Conservation (phyloP, 129 eudicot species). For the Gnaphalium uliginosum region DNA sequence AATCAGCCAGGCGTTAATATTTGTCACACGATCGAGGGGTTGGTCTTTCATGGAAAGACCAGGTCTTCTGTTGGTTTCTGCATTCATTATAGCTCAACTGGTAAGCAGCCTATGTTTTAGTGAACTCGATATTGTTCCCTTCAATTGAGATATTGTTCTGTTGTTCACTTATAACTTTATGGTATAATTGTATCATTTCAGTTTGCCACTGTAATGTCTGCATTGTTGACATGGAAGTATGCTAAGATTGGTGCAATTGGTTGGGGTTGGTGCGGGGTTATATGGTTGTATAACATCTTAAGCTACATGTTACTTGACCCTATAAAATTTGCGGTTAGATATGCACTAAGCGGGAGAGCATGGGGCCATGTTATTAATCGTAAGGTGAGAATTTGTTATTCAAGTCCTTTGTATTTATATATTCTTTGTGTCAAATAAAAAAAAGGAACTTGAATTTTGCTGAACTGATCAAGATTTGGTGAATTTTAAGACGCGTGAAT, state of each 20-base stretch:
- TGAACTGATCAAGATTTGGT: background rate
- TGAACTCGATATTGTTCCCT: constrained; percentile 4
- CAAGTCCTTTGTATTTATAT: background rate
- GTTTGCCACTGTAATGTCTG: constrained; percentile 54
- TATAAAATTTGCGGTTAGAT: constrained; percentile 49
- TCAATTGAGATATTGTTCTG: background rate
- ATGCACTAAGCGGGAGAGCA: constrained; percentile 61
- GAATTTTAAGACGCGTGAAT: background rate
- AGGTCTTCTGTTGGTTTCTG: constrained; percentile 42
- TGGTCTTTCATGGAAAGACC: constrained; percentile 54
- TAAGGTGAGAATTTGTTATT: constrained; percentile 38
- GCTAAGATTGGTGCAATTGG: constrained; percentile 50
- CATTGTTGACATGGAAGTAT: constrained; percentile 39
- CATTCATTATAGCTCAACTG: constrained; percentile 52
- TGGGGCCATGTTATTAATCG: constrained; percentile 51
- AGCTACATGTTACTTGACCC: constrained; percentile 54
- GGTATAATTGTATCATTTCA: constrained; percentile 29
- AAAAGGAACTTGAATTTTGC: background rate
- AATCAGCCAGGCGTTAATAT: constrained; percentile 56
- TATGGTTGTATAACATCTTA: constrained; percentile 53
- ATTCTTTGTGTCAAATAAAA: background rate
- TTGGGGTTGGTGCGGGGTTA: constrained; percentile 55
- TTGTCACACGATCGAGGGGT: constrained; percentile 53
- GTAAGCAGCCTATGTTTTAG: constrained; percentile 18
- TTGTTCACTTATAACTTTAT: background rate